These are phyloP conservation scores for Trichoderma sp. DNA, from an alignment of 2,329 filamentous ascomycete genomes.

Conservation along the genomic window DNA sequence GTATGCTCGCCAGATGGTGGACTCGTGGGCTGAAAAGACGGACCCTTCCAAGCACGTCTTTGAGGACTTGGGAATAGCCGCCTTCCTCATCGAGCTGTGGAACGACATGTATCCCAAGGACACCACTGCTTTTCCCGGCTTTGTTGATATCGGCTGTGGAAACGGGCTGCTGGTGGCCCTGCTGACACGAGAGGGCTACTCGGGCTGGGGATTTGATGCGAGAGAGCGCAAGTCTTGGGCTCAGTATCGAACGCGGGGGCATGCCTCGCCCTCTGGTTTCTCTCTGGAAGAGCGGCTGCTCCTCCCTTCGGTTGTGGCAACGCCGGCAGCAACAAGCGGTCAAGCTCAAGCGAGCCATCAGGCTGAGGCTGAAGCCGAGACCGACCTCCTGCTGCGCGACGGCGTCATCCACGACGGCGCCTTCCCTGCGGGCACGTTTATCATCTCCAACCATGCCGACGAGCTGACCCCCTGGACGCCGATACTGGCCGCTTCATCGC, in stretches of 20 bases:
- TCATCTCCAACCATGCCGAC: constrained; percentile 96
- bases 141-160: constrained; percentile 94
- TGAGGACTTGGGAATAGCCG: constrained; percentile 87
- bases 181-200: constrained; percentile 76
- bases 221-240: constrained; percentile 82
- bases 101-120: constrained; percentile 69
- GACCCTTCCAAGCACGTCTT: constrained; percentile 92
- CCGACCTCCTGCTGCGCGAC: neutral
- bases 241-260: constrained; percentile 56
- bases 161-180: constrained; percentile 90
- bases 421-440: constrained; percentile 77
- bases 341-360: constrained; percentile 22
- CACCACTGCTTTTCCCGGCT: constrained; percentile 68
- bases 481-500: constrained; percentile 73
- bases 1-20: constrained; percentile 71
- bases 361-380: neutral
- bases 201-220: constrained; percentile 90
- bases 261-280: constrained; percentile 33
- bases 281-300: constrained; percentile 52
- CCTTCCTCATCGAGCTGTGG: constrained; percentile 94
- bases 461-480: constrained; percentile 97
- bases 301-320: constrained; percentile 45
- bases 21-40: constrained; percentile 82
- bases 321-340: neutral
- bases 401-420: constrained; percentile 56